Base-by-base conservation (phyloP, 495 filamentous ascomycete species). In the Penicillium subrubescens region DNA sequence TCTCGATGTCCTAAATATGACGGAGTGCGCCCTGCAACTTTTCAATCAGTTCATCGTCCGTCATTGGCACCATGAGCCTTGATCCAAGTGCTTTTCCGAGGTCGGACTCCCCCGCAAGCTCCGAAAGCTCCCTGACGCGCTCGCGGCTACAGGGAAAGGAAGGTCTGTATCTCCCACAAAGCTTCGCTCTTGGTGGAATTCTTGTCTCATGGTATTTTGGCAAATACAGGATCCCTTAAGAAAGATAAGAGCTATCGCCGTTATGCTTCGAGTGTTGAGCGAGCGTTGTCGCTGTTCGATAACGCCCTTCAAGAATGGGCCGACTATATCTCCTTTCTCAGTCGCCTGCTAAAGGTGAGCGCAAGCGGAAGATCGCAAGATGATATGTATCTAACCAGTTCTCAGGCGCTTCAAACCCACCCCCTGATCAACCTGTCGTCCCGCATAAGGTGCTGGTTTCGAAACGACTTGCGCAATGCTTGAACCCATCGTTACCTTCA, bases 291-390 rank as follows among this genome's bases (percentile, higher is more conserved):
- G 31, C 79, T 96, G 31, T 99, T 97, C 78, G 95, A 99, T 77
- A 93, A 90, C 23, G 87, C 92, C 54, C 81, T 97, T 66, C 92
- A 97, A 77, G 95, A 98, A 87, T 99, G 95, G 95, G 94, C 96
- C 37, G 95, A 99, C 75, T 99, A 99, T 72, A 98, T 99, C 72
- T 96, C 94, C 11, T 98, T 98, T 74, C 82, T 99, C 35, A 93
- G 89, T 70, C 89, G 95, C 37, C 81, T 99, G 27, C 80, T 97
- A 58, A 99, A 97, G 87, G 94, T 94, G 69, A 64, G 75, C 51
- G 65, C 57, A 33, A 29, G 34, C 39, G 10, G 1, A 11, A 12
- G 6, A 33, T 61, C 23, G 44, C 53, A 35, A 31, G 64, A 35
- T 66, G n/a, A 14, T 34, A 70, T 35, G 75, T 34, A 7, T 23